These are phyloP conservation scores for Fusarium sp. DNA, from an alignment of 2,329 filamentous ascomycete species.

Conservation along the genomic window DNA sequence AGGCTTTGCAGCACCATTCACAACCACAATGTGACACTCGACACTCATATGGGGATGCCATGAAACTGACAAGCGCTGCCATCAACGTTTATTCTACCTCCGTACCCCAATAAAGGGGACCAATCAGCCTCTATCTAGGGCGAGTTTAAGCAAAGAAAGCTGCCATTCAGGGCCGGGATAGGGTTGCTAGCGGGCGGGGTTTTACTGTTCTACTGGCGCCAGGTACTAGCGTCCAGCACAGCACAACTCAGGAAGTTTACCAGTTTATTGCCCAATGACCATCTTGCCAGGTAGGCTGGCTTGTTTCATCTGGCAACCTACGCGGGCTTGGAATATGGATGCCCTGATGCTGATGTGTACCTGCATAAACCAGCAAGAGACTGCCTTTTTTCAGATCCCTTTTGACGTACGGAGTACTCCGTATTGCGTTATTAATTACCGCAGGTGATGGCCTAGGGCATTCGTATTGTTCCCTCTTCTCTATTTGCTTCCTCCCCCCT, in stretches of 20 bases:
- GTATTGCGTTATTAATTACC: not conserved
- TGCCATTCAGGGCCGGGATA: constrained; percentile 31
- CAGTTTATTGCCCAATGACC: constrained; percentile 26
- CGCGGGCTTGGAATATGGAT: not conserved
- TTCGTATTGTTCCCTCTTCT: not conserved
- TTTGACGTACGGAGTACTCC: constrained; percentile 4
- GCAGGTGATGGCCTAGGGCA: not conserved
- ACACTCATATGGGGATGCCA: not conserved
- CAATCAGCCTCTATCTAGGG: constrained; percentile 28
- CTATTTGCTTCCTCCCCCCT: not conserved
- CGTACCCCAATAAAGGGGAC: constrained; percentile 34
- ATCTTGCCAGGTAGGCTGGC: constrained; percentile 15
- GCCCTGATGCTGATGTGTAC: constrained; percentile 8
- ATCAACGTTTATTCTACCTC: constrained; percentile 19
- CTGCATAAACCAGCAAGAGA: constrained; percentile 18
- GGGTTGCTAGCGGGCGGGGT: constrained; percentile 30
- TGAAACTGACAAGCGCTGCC: constrained; percentile 32
- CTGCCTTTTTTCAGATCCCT: constrained; percentile 26
- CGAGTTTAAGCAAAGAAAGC: constrained; percentile 7
- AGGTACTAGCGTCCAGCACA: constrained; percentile 28
- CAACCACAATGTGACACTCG: not conserved
- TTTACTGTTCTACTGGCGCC: constrained; percentile 31
- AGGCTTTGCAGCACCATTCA: constrained; percentile 17
- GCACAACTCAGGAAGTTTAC: not conserved
- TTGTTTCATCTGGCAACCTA: constrained; percentile 37